Conservation (phyloP, 1,284 basidiomycete genomes). For the Naganishia sp. region DNA sequence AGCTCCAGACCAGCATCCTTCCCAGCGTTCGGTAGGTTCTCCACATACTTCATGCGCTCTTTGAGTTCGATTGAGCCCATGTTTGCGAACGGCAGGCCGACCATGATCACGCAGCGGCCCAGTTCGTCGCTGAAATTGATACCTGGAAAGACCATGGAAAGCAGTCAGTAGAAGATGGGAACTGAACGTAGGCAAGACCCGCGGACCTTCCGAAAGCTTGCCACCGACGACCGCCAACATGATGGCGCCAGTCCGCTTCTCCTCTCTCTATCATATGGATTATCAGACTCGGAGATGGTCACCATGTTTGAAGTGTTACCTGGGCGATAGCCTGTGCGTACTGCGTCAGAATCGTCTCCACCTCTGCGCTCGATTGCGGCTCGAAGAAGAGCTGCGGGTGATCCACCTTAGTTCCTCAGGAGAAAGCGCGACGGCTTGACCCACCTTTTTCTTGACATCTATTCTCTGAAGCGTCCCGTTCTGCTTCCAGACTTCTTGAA, state of each 20-base stretch:
- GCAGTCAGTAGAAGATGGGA: no score
- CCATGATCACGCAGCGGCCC: conserved; percentile 82
- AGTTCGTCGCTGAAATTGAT: conserved; percentile 92
- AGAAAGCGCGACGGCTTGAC: conserved; percentile 11
- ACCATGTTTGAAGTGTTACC: conserved; percentile 31
- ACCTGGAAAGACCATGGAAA: conserved; percentile 48
- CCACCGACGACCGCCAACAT: conserved; percentile 93
- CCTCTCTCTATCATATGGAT: conserved; percentile 2
- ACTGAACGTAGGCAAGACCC: background rate
- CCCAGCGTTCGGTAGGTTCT: conserved; percentile 53
- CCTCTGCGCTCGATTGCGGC: conserved; percentile 72
- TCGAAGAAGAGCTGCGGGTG: conserved; percentile 76
- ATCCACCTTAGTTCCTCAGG: background rate
- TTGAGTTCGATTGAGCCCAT: conserved; percentile 83
- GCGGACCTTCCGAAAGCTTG: conserved; percentile 83
- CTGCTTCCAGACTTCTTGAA: conserved; percentile 68
- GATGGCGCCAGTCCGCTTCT: conserved; percentile 64
- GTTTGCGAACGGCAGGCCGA: conserved; percentile 93
- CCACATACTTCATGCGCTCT: conserved; percentile 87
- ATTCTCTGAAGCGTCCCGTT: conserved; percentile 67
- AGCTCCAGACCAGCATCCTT: conserved; percentile 78
- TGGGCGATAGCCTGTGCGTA: conserved; percentile 66
- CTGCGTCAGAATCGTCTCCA: conserved; percentile 74
- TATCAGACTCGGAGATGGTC: conserved; percentile 8
- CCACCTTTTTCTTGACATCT: conserved; percentile 69